Evolutionary conservation across 768 basidiomycete genomes (phyloP).

Genomic region (Psilocybe subaeruginosa): DNA sequence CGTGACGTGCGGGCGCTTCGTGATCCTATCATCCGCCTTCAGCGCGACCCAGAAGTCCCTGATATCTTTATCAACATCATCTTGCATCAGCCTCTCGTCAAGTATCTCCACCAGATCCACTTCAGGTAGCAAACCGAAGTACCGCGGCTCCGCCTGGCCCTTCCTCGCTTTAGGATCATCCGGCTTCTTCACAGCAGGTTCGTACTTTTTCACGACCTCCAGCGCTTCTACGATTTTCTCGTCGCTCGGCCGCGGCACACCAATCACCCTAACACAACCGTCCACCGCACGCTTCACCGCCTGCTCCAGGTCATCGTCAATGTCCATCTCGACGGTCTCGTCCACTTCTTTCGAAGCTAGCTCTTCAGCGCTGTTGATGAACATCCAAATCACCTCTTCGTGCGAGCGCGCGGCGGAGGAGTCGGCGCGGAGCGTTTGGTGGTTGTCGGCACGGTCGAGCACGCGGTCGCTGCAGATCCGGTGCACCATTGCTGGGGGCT

Average conservation of each 20-base stretch:
- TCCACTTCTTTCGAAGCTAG: slow-evolving; percentile 67
- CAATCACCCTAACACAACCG: slow-evolving; percentile 57
- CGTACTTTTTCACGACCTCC: slow-evolving; percentile 42
- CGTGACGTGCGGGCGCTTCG: slow-evolving; percentile 79
- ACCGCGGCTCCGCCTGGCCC: slow-evolving; percentile 49
- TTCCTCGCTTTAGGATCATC: slow-evolving; percentile 18
- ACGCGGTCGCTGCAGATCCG: slow-evolving; percentile 82
- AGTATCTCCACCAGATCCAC: slow-evolving; percentile 60
- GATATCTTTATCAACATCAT: slow-evolving; percentile 31
- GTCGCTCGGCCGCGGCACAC: slow-evolving; percentile 51
- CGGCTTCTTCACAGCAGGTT: slow-evolving; percentile 32
- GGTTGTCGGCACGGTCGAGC: slow-evolving; percentile 74
- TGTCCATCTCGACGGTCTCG: slow-evolving; percentile 64
- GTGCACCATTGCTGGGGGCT: slow-evolving; percentile 63
- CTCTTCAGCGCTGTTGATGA: slow-evolving; percentile 66
- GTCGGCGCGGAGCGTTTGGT: slow-evolving; percentile 79
- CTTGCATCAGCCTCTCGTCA: slow-evolving; percentile 37
- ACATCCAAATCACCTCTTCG: slow-evolving; percentile 83
- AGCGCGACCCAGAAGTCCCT: slow-evolving; percentile 54
- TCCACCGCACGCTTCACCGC: slow-evolving; percentile 62
- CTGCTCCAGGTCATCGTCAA: slow-evolving; percentile 45
- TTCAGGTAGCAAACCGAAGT: slow-evolving; percentile 81
- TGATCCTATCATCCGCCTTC: slow-evolving; percentile 47
- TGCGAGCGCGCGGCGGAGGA: slow-evolving; percentile 51
- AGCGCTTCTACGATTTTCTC: slow-evolving; percentile 64